These are phyloP conservation scores for Keithomyces neogunnii DNA, from an alignment of 2,329 filamentous ascomycete species.

Conservation along the genomic window DNA sequence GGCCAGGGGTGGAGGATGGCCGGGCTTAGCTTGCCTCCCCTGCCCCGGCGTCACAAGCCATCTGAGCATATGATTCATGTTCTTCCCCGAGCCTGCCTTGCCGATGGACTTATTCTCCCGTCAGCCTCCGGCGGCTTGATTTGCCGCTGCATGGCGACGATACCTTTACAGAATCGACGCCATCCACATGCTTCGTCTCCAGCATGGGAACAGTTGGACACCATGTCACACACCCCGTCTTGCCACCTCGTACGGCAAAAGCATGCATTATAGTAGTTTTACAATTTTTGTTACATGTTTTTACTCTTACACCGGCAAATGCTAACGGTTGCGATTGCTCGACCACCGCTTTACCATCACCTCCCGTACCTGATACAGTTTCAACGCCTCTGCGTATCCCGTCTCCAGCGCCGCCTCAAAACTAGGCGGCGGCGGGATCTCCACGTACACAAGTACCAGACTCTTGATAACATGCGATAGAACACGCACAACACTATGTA, in stretches of 20 bases:
- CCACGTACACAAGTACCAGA: constrained; percentile 81
- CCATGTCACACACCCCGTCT: neutral
- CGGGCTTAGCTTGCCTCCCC: neutral
- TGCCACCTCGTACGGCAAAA: neutral
- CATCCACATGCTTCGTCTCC: too few species aligned
- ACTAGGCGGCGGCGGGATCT: constrained; percentile 64
- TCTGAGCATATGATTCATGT: too few species aligned
- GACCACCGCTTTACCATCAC: constrained; percentile 77
- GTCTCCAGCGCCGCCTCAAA: constrained; percentile 33
- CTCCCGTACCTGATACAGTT: constrained; percentile 69
- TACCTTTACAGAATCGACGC: too few species aligned
- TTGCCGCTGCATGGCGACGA: too few species aligned
- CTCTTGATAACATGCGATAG: constrained; percentile 87
- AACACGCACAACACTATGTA: constrained; percentile 85
- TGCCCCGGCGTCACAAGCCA: too few species aligned
- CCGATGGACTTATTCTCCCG: too few species aligned
- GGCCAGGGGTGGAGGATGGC: neutral
- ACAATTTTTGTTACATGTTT: neutral
- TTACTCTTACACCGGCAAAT: constrained; percentile 5
- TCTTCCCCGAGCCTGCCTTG: too few species aligned
- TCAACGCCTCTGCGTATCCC: constrained; percentile 56
- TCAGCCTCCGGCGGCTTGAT: too few species aligned
- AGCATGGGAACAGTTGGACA: neutral
- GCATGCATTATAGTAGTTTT: neutral
- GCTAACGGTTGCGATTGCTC: constrained; percentile 60